Percentiles rank a stretch among this genome's conserved stretches.
Evolutionary conservation across 2,329 filamentous ascomycete genomes (phyloP).

Genomic region (Clonostachys solani): DNA sequence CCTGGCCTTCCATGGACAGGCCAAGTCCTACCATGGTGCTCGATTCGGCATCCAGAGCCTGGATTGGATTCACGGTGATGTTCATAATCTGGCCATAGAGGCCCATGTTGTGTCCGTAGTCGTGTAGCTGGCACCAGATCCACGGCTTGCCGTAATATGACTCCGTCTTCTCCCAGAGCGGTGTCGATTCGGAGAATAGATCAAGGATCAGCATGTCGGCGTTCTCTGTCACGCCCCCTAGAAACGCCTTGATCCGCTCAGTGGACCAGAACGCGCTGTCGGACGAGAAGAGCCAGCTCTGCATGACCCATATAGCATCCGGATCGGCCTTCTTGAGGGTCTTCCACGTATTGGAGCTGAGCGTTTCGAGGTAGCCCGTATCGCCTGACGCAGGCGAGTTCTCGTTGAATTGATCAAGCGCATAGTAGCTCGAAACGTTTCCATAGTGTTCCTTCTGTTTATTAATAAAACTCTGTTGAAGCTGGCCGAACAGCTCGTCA

Average conservation of each 20-base stretch:
- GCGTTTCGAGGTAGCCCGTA: not conserved
- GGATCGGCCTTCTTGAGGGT: slow-evolving; percentile 42
- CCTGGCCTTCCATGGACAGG: slow-evolving; percentile 42
- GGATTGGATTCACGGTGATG: slow-evolving; percentile 38
- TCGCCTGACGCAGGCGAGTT: not conserved
- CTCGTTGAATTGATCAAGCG: not conserved
- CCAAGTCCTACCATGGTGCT: slow-evolving; percentile 40
- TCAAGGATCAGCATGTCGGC: not conserved
- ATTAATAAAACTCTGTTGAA: not conserved
- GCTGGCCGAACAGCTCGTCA: not conserved
- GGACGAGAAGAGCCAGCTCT: slow-evolving; percentile 44
- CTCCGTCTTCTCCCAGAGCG: slow-evolving; percentile 45
- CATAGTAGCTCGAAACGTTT: not conserved
- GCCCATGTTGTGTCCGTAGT: slow-evolving; percentile 43
- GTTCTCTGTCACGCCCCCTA: not conserved
- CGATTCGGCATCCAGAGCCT: slow-evolving; percentile 29
- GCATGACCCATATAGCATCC: slow-evolving; percentile 45
- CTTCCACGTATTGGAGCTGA: slow-evolving; percentile 27
- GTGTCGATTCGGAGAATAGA: slow-evolving; percentile 27
- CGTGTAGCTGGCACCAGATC: slow-evolving; percentile 49
- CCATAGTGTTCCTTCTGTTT: not conserved
- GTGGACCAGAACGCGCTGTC: slow-evolving; percentile 36
- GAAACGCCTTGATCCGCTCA: slow-evolving; percentile 8
- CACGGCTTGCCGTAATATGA: slow-evolving; percentile 47
- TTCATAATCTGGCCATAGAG: slow-evolving; percentile 46